phyloP scores from a whole-genome alignment of 1,284 basidiomycete genomes.

The Singerocomus inundabilis region DNA sequence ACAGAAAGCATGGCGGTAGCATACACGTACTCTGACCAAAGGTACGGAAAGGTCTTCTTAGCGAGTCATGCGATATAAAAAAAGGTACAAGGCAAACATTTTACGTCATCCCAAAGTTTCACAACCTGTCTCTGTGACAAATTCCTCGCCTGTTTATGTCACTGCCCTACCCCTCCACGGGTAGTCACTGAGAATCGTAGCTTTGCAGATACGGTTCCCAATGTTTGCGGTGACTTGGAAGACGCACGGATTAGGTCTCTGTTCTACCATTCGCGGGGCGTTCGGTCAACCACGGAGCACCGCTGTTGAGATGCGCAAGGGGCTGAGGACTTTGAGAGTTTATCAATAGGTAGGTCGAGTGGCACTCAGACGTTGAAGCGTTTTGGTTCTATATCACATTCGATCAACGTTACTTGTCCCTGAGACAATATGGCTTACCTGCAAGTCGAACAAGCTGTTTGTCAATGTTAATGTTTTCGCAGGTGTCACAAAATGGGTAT shows the following conservation, averaged over 20 bases:
- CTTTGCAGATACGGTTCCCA: neutral
- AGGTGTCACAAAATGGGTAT: neutral
- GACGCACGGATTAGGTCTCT: slow-evolving; percentile 9
- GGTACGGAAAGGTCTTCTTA: slow-evolving; percentile 35
- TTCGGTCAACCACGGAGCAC: slow-evolving; percentile 16
- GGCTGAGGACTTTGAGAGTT: slow-evolving; percentile 26
- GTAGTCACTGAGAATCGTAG: neutral
- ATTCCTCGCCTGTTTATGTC: slow-evolving; percentile 47
- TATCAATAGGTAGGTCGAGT: slow-evolving; percentile 38
- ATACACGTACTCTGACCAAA: slow-evolving; percentile 58
- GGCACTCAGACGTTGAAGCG: slow-evolving; percentile 76
- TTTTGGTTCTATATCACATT: slow-evolving; percentile 67
- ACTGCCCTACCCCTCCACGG: slow-evolving; percentile 45
- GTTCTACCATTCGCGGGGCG: slow-evolving; percentile 21
- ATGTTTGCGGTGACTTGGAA: neutral
- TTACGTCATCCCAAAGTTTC: slow-evolving; percentile 43
- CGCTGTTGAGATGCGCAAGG: slow-evolving; percentile 30
- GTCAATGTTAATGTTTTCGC: slow-evolving; percentile 7
- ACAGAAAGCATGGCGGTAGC: slow-evolving; percentile 78
- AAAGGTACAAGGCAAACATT: slow-evolving; percentile 36
- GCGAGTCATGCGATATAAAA: neutral
- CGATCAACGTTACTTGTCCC: neutral
- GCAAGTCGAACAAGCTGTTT: slow-evolving; percentile 81
- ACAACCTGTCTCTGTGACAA: slow-evolving; percentile 13
- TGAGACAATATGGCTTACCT: slow-evolving; percentile 48